A percentile compares a stretch with the other conserved stretches of the same genome.
phyloP scores from a whole-genome alignment of 106 monocot species.

The Ottelia alismoides region DNA sequence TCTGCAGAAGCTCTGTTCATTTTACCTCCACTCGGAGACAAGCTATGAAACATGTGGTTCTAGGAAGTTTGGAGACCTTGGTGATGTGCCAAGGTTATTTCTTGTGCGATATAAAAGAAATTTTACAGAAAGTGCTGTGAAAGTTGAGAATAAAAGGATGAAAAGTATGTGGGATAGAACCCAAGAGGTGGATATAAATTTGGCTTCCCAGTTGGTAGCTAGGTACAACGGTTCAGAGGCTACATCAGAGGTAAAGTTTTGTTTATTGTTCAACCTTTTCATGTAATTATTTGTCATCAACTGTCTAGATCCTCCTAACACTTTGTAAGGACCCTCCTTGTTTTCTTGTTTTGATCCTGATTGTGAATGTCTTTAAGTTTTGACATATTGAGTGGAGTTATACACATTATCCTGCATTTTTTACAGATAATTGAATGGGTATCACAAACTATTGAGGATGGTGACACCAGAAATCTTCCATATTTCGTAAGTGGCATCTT shows the following conservation, averaged over 20 bases:
- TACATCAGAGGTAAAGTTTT: slow-evolving; percentile 77
- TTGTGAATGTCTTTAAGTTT: no score
- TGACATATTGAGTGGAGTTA: no score
- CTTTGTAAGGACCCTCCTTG: no score
- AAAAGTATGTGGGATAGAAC: slow-evolving; percentile 44
- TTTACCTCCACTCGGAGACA: slow-evolving; percentile 61
- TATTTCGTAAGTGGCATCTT: no score
- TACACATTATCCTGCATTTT: no score
- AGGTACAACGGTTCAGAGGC: slow-evolving; percentile 76
- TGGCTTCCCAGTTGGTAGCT: slow-evolving; percentile 86
- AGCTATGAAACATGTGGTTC: slow-evolving; percentile 85
- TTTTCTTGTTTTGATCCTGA: no score
- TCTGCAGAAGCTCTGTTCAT: slow-evolving; percentile 78
- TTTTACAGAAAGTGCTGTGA: slow-evolving; percentile 27
- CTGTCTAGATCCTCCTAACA: no score
- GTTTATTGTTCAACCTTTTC: no score
- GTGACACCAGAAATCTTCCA: no score
- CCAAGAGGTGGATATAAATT: slow-evolving; percentile 34
- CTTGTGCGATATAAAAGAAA: slow-evolving; percentile 74
- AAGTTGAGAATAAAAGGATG: slow-evolving; percentile 29
- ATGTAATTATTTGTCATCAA: no score
- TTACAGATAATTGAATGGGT: no score
- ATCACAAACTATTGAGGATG: no score
- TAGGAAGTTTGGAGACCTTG: slow-evolving; percentile 39
- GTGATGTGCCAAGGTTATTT: slow-evolving; percentile 53